Evolutionary conservation across 2,329 filamentous ascomycete species (phyloP).

Genomic region (Alternaria gaisen): DNA sequence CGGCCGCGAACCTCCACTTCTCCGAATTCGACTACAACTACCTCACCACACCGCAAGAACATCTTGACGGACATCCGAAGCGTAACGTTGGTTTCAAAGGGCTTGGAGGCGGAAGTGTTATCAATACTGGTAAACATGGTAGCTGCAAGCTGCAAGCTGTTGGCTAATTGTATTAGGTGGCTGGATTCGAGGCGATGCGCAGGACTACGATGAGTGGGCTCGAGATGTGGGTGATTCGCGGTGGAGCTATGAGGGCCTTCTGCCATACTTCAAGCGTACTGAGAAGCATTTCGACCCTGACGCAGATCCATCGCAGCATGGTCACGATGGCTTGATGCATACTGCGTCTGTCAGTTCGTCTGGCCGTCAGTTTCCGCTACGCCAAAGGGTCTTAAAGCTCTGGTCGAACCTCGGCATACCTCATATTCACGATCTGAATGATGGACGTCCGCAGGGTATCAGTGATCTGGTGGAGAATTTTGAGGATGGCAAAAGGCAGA

Average conservation of each 20-base stretch:
- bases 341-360: slow-evolving; percentile 20
- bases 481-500: slow-evolving; percentile 33
- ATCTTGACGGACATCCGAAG: slow-evolving; percentile 34
- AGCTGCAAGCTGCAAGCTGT: neutral
- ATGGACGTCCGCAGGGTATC: slow-evolving; percentile 33
- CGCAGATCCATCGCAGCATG: slow-evolving; percentile 30
- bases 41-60: slow-evolving; percentile 40
- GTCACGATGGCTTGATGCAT: slow-evolving; percentile 36
- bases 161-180: neutral
- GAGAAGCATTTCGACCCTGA: slow-evolving; percentile 35
- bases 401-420: slow-evolving; percentile 27
- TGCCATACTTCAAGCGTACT: slow-evolving; percentile 39
- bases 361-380: slow-evolving; percentile 29
- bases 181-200: slow-evolving; percentile 38
- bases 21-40: slow-evolving; percentile 47
- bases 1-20: slow-evolving; percentile 31
- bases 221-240: slow-evolving; percentile 29
- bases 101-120: slow-evolving; percentile 38
- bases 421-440: slow-evolving; percentile 25
- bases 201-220: slow-evolving; percentile 43
- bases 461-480: slow-evolving; percentile 35
- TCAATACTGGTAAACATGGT: slow-evolving; percentile 29
- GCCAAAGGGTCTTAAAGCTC: slow-evolving; percentile 22
- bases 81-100: slow-evolving; percentile 44
- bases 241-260: slow-evolving; percentile 40